phyloP scores from a whole-genome alignment of 805 yeast genomes.

The Starmera dryadoides region DNA sequence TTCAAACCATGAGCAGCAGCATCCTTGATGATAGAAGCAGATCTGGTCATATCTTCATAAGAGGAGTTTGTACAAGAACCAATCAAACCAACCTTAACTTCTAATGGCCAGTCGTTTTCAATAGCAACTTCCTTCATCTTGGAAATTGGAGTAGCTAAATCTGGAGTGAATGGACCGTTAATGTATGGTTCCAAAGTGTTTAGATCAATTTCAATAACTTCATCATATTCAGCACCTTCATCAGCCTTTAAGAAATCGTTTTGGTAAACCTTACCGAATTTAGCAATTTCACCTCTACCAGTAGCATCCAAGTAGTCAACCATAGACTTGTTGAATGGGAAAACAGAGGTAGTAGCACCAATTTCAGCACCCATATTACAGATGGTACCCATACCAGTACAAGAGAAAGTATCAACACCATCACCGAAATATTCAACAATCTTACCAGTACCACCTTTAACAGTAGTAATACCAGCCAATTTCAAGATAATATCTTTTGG shows the following conservation, averaged over 20 bases:
- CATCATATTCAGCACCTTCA: slow-evolving; percentile 89
- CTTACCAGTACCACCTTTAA: slow-evolving; percentile 97
- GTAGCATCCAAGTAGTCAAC: slow-evolving; percentile 82
- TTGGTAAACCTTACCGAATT: slow-evolving; percentile 67
- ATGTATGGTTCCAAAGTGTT: slow-evolving; percentile 89
- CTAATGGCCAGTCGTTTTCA: slow-evolving; percentile 87
- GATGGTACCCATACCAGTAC: slow-evolving; percentile 99
- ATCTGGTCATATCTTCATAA: slow-evolving; percentile 96
- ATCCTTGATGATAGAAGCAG: slow-evolving; percentile 85
- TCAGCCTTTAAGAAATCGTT: slow-evolving; percentile 75
- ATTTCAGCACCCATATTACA: slow-evolving; percentile 99
- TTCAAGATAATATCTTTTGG: slow-evolving; percentile 94
- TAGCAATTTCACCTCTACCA: slow-evolving; percentile 76
- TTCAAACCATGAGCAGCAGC: slow-evolving; percentile 89
- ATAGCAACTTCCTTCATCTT: slow-evolving; percentile 77
- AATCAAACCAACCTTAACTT: slow-evolving; percentile 88
- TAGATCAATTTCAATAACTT: slow-evolving; percentile 85
- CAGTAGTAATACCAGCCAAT: slow-evolving; percentile 91
- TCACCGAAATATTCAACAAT: slow-evolving; percentile 96
- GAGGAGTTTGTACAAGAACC: slow-evolving; percentile 99
- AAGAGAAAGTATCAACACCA: slow-evolving; percentile 86
- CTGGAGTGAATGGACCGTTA: slow-evolving; percentile 98
- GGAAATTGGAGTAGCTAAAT: slow-evolving; percentile 91
- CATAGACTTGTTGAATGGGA: slow-evolving; percentile 94
- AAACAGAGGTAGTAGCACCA: slow-evolving; percentile 96